Base-by-base conservation (phyloP, 169 alveolate genomes). In the Eimeria necatrix region DNA sequence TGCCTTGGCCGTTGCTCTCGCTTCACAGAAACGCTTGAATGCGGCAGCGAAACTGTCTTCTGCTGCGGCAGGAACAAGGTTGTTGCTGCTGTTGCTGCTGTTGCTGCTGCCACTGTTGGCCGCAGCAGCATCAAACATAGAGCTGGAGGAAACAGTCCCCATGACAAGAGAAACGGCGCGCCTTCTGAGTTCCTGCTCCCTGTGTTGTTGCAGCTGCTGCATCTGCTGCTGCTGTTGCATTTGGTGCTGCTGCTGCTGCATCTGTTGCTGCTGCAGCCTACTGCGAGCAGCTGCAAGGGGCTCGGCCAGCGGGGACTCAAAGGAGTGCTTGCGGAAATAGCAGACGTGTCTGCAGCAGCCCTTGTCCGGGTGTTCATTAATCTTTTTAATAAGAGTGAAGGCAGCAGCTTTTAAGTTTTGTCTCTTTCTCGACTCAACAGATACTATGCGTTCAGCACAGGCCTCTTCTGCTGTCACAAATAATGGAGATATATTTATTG, bases 391-490 rank as follows among this genome's bases (percentile, higher is more conserved):
- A 4, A 90, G 60, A 20, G 89, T 90, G 76, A 73, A 73, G n/a
- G 46, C 89, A 4, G 94, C 94, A 14, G 76, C 53, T 26, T 59
- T 24, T 32, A 90, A 60, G n/a, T 76, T 71, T 64, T 71, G 89
- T 24, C 9, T 22, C 24, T 60, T 61, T 4, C 52, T 14, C 9
- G 89, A 52, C 20, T 71, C 94, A 32, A 90, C 74, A 6, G 80
- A 22, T 64, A 90, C 74, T 22, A 90, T 24, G 24, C 94, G 70
- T 52, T 90, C 94, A 49, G 89, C 76, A 51, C 94, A 90, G 20
- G 94, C 88, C 46, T 90, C 94, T 14, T 90, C 94, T 12, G 94
- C 89, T 16, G 89, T 73, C 24, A 90, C 94, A 41, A 90, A 90
- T 16, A 90, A 78, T 5, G 94, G 94, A 14, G 94, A 90, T 24